Conservation (phyloP, 208 protist species). For the Trypanosoma platydactyli region DNA sequence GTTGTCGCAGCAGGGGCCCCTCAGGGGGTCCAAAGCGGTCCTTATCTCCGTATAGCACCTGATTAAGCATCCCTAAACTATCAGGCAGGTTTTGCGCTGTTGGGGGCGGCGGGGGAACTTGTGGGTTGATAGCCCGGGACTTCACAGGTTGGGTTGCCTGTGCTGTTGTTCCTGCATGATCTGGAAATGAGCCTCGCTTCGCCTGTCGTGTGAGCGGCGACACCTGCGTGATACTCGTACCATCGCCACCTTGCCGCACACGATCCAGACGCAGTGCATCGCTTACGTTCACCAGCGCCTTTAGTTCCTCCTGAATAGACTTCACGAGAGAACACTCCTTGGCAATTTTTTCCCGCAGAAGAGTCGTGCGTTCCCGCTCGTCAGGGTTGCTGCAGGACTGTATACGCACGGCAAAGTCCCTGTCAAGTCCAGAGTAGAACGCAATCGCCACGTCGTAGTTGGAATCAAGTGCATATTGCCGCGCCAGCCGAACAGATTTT, state of each 20-base stretch:
- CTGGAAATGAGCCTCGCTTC: neutral
- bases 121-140: neutral
- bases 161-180: neutral
- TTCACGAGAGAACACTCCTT: conserved; percentile 41
- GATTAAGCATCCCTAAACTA: conserved; percentile 31
- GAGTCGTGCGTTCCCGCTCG: conserved; percentile 38
- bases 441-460: conserved; percentile 67
- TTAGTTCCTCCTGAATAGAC: conserved; percentile 44
- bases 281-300: conserved; percentile 25
- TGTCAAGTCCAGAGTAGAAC: conserved; percentile 52
- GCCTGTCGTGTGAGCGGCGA: neutral
- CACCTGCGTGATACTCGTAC: neutral
- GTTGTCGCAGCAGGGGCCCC: conserved; percentile 24
- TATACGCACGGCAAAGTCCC: conserved; percentile 40
- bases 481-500: conserved; percentile 52
- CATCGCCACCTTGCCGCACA: neutral
- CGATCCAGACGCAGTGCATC: conserved; percentile 29
- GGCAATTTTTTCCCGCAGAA: conserved; percentile 38
- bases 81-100: neutral
- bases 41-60: conserved; percentile 71
- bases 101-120: neutral
- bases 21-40: conserved; percentile 77
- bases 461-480: conserved; percentile 58
- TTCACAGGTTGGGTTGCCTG: no score
- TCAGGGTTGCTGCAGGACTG: conserved; percentile 25